Base-by-base conservation (phyloP, 2,329 filamentous ascomycete species). In the Claviceps monticola region DNA sequence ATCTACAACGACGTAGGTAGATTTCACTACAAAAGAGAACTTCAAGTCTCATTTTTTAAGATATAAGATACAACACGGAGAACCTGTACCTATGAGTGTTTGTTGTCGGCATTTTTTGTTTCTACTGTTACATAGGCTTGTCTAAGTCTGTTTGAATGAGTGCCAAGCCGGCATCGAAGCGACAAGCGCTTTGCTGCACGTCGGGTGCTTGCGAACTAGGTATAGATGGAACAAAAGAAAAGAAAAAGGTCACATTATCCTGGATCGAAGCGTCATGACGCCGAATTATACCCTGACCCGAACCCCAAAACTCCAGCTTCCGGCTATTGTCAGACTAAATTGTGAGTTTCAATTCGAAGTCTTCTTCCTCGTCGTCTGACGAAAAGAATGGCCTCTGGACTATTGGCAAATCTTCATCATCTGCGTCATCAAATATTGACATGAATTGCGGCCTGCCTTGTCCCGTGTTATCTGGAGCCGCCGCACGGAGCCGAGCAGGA, bases 341-440 rank as follows among this genome's bases (percentile, higher is more conserved):
- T 16, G 50, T 50, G 8, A 79, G 59, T 54, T 74, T 73, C 56
- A 83, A 64, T 61, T 81, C 72, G 57, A 82, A 81, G 34, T 77
- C 73, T 6, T 72, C 72, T 17, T 78, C 76, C 17, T 78, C 75
- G 4, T 76, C 74, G 7, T 76, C 63, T 0, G 56, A 61, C 19
- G 57, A 43, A 4, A 55, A 51, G 41, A 59, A 56, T 13, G 60
- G 61, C 1, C 49, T 51, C 26, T 49, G 56, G 19, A 63, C 53
- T 61, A 60, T 59, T 48, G 62, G 55, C 57, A 68, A 60, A 45
- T 68, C 59, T 13, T 66, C 67, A 5, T 71, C 67, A 14, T 69
- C 65, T n/a, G 73, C 69, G 6, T 74, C 72, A 23, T 80, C 74
- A 58, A 83, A 83, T 21, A 82, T 78, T 14, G 73, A 74, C 45